A percentile compares a stretch with the other conserved stretches of the same genome.
Conservation (phyloP, 2,329 filamentous ascomycete species). For the Penicillium sp. region DNA sequence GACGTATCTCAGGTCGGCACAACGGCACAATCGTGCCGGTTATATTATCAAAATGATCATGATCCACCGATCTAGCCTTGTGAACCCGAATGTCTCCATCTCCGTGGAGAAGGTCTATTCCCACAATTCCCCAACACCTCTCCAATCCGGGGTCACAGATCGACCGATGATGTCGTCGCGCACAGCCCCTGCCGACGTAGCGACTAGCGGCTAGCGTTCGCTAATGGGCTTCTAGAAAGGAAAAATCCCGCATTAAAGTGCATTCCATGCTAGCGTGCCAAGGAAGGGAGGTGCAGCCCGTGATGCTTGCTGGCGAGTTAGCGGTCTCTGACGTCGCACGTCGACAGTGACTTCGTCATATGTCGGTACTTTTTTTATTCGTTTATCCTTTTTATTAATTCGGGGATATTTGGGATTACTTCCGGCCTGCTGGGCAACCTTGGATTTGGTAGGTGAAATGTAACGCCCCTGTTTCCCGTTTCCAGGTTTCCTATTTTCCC, state of each 20-base stretch:
- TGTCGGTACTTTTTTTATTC: neutral
- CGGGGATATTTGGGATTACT: neutral
- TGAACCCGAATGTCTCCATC: neutral
- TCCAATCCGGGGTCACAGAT: conserved; percentile 5
- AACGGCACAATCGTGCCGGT: conserved; percentile 6
- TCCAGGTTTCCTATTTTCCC: neutral
- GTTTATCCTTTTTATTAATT: neutral
- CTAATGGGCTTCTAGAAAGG: conserved; percentile 15
- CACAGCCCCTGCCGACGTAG: conserved; percentile 12
- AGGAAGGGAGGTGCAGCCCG: neutral
- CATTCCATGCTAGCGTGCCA: neutral
- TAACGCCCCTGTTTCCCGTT: neutral
- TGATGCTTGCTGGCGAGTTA: neutral
- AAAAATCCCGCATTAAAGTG: conserved; percentile 21
- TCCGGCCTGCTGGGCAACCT: conserved; percentile 1
- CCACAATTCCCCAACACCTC: neutral
- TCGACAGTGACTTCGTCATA: neutral
- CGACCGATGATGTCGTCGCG: conserved; percentile 7
- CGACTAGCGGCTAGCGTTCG: conserved; percentile 2
- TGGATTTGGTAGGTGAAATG: neutral
- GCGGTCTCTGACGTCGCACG: conserved; percentile 1
- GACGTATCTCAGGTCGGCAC: neutral
- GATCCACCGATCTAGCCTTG: conserved; percentile 2
- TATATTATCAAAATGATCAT: neutral
- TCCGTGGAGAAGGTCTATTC: neutral